These are phyloP conservation scores for Blumeriella jaapii DNA, from an alignment of 2,329 filamentous ascomycete genomes.

Conservation along the genomic window DNA sequence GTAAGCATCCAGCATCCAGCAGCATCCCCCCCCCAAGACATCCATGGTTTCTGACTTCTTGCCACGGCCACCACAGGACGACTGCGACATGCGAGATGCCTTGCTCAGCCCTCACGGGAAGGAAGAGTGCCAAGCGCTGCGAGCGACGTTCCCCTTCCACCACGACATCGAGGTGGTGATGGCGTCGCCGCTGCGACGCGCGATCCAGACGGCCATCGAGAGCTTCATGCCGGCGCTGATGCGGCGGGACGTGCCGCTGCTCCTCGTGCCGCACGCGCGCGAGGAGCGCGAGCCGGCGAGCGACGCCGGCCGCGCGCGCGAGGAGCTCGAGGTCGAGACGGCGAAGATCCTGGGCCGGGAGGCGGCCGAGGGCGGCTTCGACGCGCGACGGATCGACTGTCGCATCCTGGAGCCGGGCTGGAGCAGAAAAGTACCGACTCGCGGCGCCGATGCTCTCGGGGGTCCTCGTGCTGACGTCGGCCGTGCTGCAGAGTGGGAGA, in stretches of 20 bases:
- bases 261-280: slow-evolving; percentile 13
- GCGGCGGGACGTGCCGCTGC: slow-evolving; percentile 7
- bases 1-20: slow-evolving; percentile 56
- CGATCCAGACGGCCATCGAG: slow-evolving; percentile 62
- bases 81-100: slow-evolving; percentile 42
- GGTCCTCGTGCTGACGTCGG: not conserved
- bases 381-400: slow-evolving; percentile 11
- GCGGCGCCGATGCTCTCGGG: not conserved
- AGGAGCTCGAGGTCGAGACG: slow-evolving; percentile 4
- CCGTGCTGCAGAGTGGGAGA: slow-evolving; percentile 8
- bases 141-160: slow-evolving; percentile 51
- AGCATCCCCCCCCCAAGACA: slow-evolving; percentile 35
- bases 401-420: slow-evolving; percentile 10
- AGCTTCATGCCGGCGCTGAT: slow-evolving; percentile 37
- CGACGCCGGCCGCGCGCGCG: slow-evolving; percentile 10
- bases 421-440: slow-evolving; percentile 12
- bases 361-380: slow-evolving; percentile 7
- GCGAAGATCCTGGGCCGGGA: slow-evolving; percentile 5
- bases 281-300: slow-evolving; percentile 15
- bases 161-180: slow-evolving; percentile 54
- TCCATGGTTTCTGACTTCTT: slow-evolving; percentile 1
- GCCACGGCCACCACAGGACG: slow-evolving; percentile 9
- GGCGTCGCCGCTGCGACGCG: slow-evolving; percentile 68
- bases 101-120: slow-evolving; percentile 63
- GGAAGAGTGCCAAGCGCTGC: slow-evolving; percentile 57